These are phyloP conservation scores for Podospora didyma DNA, from an alignment of 495 filamentous ascomycete genomes.

Conservation along the genomic window DNA sequence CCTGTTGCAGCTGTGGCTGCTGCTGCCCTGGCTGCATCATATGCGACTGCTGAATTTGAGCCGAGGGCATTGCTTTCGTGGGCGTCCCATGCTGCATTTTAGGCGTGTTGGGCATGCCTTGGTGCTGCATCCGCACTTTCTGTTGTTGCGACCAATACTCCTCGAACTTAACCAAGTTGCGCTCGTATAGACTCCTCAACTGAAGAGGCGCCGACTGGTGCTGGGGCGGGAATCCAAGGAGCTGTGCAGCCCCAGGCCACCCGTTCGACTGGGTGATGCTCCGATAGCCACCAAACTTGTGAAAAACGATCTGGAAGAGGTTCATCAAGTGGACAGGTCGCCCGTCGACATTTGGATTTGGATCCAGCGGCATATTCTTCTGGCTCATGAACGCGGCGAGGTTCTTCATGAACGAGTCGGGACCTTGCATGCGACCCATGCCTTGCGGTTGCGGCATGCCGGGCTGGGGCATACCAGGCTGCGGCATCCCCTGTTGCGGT, in stretches of 20 bases:
- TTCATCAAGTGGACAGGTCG: constrained; percentile 66
- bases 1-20: constrained; percentile 40
- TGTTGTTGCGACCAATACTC: constrained; percentile 63
- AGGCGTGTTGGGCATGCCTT: constrained; percentile 22
- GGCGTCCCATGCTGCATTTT: constrained; percentile 34
- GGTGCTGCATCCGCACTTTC: constrained; percentile 56
- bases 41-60: constrained; percentile 43
- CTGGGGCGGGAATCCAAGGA: constrained; percentile 60
- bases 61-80: constrained; percentile 31
- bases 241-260: constrained; percentile 69
- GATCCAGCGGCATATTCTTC: constrained; percentile 64
- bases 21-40: constrained; percentile 45
- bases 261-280: constrained; percentile 60
- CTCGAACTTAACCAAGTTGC: constrained; percentile 71
- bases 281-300: constrained; percentile 69
- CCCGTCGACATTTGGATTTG: constrained; percentile 64
- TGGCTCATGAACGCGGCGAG: constrained; percentile 68
- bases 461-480: constrained; percentile 5
- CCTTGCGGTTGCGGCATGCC: constrained; percentile 21
- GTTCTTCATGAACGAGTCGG: constrained; percentile 71
- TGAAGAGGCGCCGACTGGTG: constrained; percentile 66
- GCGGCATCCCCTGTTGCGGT: background rate
- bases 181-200: constrained; percentile 66
- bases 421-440: constrained; percentile 33
- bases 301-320: constrained; percentile 71